Conservation (phyloP, 345 rosid genomes). For the Erucastrum elatum region DNA sequence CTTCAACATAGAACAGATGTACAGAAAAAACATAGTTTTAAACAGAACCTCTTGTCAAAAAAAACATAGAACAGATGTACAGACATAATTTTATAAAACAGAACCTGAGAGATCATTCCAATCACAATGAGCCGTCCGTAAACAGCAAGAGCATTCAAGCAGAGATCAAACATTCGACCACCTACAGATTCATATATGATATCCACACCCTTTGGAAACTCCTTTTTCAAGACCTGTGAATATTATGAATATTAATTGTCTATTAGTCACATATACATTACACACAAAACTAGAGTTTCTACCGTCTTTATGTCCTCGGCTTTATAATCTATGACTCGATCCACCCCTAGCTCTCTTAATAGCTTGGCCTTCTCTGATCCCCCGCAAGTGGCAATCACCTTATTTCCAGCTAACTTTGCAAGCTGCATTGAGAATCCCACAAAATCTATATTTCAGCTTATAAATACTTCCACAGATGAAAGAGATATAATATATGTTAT, state of each 20-base stretch:
- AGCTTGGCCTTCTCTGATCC: constrained; percentile 81
- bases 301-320: constrained; percentile 82
- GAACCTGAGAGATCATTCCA: constrained; percentile 99
- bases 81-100: neutral
- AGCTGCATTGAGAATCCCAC: constrained; percentile 51
- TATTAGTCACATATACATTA: neutral
- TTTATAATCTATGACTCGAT: constrained; percentile 87
- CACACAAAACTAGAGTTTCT: neutral
- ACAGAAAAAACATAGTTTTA: neutral
- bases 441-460: neutral
- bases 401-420: constrained; percentile 85
- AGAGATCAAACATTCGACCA: constrained; percentile 83
- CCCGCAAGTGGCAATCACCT: constrained; percentile 92
- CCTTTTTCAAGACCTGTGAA: constrained; percentile 73
- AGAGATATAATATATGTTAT: neutral
- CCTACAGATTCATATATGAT: constrained; percentile 95
- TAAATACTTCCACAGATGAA: neutral
- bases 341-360: constrained; percentile 77
- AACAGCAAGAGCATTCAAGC: constrained; percentile 83
- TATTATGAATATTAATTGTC: neutral
- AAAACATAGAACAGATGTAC: neutral
- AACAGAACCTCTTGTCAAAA: constrained; percentile 72
- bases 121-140: constrained; percentile 79
- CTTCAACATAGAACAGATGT: neutral
- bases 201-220: constrained; percentile 83